Percentiles rank a stretch among this genome's conserved stretches.
phyloP scores from a whole-genome alignment of 139 green algal species.

The Yamagishiella unicocca region DNA sequence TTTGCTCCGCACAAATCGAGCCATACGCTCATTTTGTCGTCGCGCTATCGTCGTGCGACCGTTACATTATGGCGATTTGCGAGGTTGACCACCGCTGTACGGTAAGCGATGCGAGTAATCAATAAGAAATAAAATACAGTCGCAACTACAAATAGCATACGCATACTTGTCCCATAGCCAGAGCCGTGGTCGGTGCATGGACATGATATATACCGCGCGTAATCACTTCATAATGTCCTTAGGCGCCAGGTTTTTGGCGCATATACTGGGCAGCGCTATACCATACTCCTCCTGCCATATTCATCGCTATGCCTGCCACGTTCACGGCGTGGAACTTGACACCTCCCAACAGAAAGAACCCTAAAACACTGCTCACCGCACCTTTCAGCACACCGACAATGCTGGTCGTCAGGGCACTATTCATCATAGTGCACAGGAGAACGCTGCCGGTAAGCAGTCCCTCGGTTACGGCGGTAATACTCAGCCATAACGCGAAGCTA shows the following conservation, averaged over 20 bases:
- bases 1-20: no score
- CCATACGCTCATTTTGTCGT: no score
- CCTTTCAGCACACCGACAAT: constrained; percentile 84
- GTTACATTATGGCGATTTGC: no score
- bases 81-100: no score
- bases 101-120: no score
- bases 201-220: no score
- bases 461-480: not conserved
- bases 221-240: no score
- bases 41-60: no score
- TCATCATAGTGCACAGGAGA: constrained; percentile 83
- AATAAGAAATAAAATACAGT: no score
- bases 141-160: no score
- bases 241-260: not conserved
- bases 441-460: constrained; percentile 73
- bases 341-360: constrained; percentile 79
- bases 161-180: no score
- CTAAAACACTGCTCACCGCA: constrained; percentile 65
- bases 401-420: constrained; percentile 84
- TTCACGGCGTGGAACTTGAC: constrained; percentile 64
- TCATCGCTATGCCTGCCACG: constrained; percentile 70
- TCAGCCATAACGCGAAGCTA: not conserved
- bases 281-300: constrained; percentile 61
- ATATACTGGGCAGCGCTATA: constrained; percentile 49
- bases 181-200: no score